Evolutionary conservation across 768 basidiomycete species (phyloP).

Genomic region (Termitomyces sp.): DNA sequence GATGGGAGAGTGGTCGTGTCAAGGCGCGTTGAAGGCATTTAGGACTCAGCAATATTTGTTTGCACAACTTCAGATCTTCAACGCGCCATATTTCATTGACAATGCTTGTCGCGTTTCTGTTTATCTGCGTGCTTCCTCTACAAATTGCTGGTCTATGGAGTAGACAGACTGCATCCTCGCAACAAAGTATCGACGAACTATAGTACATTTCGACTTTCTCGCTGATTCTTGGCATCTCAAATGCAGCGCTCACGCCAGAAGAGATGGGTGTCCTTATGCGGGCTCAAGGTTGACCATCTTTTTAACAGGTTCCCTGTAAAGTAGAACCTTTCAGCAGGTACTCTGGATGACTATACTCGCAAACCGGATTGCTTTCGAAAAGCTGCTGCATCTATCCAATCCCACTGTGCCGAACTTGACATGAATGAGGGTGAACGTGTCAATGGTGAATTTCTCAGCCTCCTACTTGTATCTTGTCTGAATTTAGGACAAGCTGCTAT

Average conservation of each 20-base stretch:
- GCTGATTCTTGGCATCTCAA: neutral
- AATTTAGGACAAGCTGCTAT: constrained; percentile 51
- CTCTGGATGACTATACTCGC: constrained; percentile 34
- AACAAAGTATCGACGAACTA: constrained; percentile 2
- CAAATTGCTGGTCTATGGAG: neutral
- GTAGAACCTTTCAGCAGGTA: constrained; percentile 4
- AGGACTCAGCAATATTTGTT: neutral
- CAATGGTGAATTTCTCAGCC: constrained; percentile 35
- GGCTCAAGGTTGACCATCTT: constrained; percentile 10
- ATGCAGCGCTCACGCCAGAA: constrained; percentile 7
- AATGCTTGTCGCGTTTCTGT: neutral
- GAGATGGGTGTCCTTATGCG: constrained; percentile 12
- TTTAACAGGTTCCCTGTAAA: neutral
- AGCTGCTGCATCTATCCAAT: constrained; percentile 41
- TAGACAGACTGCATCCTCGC: neutral
- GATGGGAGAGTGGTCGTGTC: no score
- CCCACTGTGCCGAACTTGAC: constrained; percentile 50
- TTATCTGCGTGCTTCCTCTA: neutral
- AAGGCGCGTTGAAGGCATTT: no score
- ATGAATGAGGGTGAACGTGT: constrained; percentile 58
- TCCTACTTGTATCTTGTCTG: neutral
- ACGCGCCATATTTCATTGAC: neutral
- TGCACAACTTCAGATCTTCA: neutral
- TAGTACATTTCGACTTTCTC: neutral
- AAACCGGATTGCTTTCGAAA: constrained; percentile 63